Conservation (phyloP, 73 alveolate genomes). For the Durusdinium trenchii region DNA sequence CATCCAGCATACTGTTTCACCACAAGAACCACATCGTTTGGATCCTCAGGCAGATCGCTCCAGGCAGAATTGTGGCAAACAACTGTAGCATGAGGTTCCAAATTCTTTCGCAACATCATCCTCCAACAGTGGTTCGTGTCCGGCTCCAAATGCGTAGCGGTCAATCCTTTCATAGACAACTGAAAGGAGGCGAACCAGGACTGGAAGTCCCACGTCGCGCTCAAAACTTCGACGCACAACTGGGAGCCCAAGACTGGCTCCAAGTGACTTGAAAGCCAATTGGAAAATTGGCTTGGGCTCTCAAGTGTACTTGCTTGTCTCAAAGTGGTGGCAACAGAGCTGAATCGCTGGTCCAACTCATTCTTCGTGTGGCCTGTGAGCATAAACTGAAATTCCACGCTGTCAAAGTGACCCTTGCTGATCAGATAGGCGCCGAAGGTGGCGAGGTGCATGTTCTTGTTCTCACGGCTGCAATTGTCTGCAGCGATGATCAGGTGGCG, state of each 20-base stretch:
- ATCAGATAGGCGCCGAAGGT: not conserved
- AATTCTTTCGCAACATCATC: not conserved
- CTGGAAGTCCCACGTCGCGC: not conserved
- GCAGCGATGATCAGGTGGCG: not conserved
- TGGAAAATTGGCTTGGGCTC: not conserved
- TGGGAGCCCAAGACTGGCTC: not conserved
- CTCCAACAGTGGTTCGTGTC: not conserved
- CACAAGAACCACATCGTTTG: not conserved
- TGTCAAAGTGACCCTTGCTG: not conserved
- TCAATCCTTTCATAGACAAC: not conserved
- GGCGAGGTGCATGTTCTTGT: not conserved
- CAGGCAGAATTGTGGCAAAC: not conserved
- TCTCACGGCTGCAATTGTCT: not conserved
- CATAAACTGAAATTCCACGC: not conserved
- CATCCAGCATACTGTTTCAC: conserved; percentile 7
- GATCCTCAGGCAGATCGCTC: not conserved
- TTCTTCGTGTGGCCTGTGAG: not conserved
- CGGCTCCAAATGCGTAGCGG: not conserved
- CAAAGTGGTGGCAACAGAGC: not conserved
- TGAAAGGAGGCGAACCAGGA: not conserved
- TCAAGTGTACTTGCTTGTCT: not conserved
- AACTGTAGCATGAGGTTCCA: not conserved
- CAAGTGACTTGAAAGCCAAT: not conserved
- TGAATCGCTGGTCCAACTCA: not conserved
- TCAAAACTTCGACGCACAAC: not conserved